phyloP scores from a whole-genome alignment of 2,329 filamentous ascomycete genomes.

The Penicillium freii region DNA sequence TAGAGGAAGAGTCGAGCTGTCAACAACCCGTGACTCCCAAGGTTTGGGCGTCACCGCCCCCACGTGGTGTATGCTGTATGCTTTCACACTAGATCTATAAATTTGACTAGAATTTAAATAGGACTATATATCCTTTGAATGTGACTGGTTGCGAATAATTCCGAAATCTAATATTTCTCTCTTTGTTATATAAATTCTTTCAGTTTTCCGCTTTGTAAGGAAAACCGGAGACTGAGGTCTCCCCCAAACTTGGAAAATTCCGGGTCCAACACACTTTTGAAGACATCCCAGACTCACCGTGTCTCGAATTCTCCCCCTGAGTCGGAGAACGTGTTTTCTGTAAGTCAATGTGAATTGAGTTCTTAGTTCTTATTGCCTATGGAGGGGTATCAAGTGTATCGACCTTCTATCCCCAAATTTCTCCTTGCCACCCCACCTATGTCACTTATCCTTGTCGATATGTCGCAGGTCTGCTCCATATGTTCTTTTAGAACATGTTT shows the following conservation, averaged over 20 bases:
- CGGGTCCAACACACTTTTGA: slow-evolving; percentile 18
- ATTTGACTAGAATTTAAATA: background rate
- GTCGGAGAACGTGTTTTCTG: slow-evolving; percentile 25
- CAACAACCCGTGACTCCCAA: slow-evolving; percentile 29
- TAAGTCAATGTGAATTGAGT: slow-evolving; percentile 24
- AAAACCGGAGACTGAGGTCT: slow-evolving; percentile 18
- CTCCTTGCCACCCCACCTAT: slow-evolving; percentile 19
- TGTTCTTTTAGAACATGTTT: slow-evolving; percentile 4
- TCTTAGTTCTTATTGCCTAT: background rate
- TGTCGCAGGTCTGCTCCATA: slow-evolving; percentile 10
- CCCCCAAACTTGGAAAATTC: slow-evolving; percentile 22
- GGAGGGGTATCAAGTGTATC: background rate
- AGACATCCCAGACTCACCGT: slow-evolving; percentile 26
- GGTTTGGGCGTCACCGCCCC: slow-evolving; percentile 33
- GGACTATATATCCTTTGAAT: background rate
- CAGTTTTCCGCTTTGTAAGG: slow-evolving; percentile 25
- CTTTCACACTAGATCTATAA: slow-evolving; percentile 1
- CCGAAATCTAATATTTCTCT: background rate
- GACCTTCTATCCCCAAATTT: slow-evolving; percentile 11
- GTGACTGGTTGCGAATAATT: background rate
- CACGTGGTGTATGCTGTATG: slow-evolving; percentile 9
- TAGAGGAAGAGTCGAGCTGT: slow-evolving; percentile 20
- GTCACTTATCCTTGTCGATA: slow-evolving; percentile 12
- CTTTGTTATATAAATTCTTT: slow-evolving; percentile 8
- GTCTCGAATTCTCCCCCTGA: slow-evolving; percentile 29